phyloP scores from a whole-genome alignment of 495 filamentous ascomycete species.

The Umbilicaria muhlenbergii region DNA sequence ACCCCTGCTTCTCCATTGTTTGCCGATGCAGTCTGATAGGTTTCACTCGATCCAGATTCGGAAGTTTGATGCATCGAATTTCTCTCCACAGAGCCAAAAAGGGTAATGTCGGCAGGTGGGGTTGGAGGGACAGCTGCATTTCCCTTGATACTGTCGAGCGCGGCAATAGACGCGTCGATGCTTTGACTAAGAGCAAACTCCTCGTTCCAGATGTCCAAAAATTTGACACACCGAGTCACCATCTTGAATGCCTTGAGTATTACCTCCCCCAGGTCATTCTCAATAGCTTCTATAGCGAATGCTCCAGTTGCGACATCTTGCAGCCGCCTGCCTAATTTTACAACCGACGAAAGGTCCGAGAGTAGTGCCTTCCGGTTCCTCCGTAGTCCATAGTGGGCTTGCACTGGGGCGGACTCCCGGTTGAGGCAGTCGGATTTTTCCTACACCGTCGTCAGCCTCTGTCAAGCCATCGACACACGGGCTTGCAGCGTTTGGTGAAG shows the following conservation, averaged over 20 bases:
- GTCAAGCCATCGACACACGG: conserved; percentile 6
- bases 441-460: conserved; percentile 26
- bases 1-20: conserved; percentile 7
- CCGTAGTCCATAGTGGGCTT: conserved; percentile 59
- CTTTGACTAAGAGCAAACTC: conserved; percentile 37
- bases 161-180: conserved; percentile 44
- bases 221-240: conserved; percentile 76
- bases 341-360: conserved; percentile 75
- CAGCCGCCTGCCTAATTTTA: conserved; percentile 71
- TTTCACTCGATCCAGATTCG: neutral
- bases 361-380: conserved; percentile 71
- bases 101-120: conserved; percentile 43
- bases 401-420: conserved; percentile 58
- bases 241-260: conserved; percentile 87
- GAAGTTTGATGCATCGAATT: neutral
- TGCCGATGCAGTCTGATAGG: conserved; percentile 1
- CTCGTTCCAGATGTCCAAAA: conserved; percentile 80
- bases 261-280: conserved; percentile 78
- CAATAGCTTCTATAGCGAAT: conserved; percentile 42
- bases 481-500: neutral
- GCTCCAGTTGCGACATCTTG: conserved; percentile 43
- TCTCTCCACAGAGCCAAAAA: conserved; percentile 1
- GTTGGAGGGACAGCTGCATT: conserved; percentile 46
- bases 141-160: conserved; percentile 30
- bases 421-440: conserved; percentile 81